Evolutionary conservation across 139 green algal species (phyloP).

Genomic region (Micromonas pusilla): DNA sequence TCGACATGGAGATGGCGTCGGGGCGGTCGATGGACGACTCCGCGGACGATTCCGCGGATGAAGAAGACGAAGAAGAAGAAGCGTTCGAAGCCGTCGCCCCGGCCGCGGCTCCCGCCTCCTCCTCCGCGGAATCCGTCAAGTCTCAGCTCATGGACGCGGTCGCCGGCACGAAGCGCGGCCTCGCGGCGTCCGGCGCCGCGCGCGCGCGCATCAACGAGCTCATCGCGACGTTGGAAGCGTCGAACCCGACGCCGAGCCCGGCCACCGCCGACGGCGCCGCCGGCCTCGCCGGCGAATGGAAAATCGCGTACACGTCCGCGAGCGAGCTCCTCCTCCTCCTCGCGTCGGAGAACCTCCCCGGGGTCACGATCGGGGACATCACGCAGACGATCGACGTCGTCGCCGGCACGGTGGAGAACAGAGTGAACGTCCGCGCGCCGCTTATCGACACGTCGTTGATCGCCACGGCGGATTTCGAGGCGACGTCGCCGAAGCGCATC

Average conservation of each 20-base stretch:
- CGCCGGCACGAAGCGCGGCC: conserved; percentile 67
- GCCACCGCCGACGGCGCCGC: conserved; percentile 38
- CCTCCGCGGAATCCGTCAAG: conserved; percentile 35
- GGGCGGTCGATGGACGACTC: too few species aligned
- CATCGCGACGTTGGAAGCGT: conserved; percentile 78
- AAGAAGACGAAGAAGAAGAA: too few species aligned
- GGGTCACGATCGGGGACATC: conserved; percentile 76
- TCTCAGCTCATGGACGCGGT: conserved; percentile 67
- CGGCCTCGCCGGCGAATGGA: conserved; percentile 45
- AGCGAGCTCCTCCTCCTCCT: conserved; percentile 73
- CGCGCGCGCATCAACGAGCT: conserved; percentile 79
- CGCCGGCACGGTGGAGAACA: conserved; percentile 66
- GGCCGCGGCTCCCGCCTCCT: too few species aligned
- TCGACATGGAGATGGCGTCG: too few species aligned
- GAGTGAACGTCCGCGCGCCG: conserved; percentile 52
- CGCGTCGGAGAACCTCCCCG: conserved; percentile 61
- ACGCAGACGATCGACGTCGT: conserved; percentile 67
- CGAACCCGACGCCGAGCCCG: conserved; percentile 64
- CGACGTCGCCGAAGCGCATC: conserved; percentile 75
- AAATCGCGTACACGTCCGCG: conserved; percentile 83
- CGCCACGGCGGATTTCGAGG: conserved; percentile 65
- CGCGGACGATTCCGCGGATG: too few species aligned
- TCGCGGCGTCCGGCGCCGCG: conserved; percentile 55
- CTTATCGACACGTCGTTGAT: conserved; percentile 50
- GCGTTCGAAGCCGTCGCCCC: too few species aligned